Conservation (phyloP, 2,329 filamentous ascomycete genomes). For the Beauveria bassiana region DNA sequence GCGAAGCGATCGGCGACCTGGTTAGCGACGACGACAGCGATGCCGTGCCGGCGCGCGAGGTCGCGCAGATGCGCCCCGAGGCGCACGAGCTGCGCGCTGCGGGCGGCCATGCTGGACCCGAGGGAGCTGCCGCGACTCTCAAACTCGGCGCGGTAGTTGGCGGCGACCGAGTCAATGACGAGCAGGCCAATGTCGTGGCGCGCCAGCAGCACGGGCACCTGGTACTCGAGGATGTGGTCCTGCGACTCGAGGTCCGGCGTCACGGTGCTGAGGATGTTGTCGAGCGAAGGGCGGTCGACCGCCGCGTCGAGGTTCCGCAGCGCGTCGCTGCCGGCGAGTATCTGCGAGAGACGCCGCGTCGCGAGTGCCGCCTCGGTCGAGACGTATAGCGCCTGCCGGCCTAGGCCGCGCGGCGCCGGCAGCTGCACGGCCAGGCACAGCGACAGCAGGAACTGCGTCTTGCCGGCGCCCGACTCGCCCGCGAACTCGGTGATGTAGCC, state of each 20-base stretch:
- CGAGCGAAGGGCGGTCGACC: constrained; percentile 51
- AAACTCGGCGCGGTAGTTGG: constrained; percentile 92
- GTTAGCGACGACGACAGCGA: constrained; percentile 88
- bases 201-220: constrained; percentile 77
- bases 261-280: constrained; percentile 70
- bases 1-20: constrained; percentile 86
- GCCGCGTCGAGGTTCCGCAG: constrained; percentile 34
- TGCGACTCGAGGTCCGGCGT: constrained; percentile 89
- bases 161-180: constrained; percentile 84
- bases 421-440: constrained; percentile 82
- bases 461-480: constrained; percentile 88
- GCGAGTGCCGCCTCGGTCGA: constrained; percentile 84
- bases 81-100: constrained; percentile 68
- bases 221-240: constrained; percentile 88
- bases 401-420: constrained; percentile 61
- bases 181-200: constrained; percentile 73
- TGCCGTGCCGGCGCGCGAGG: constrained; percentile 63
- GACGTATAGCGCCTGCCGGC: constrained; percentile 77
- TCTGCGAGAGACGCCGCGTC: constrained; percentile 72
- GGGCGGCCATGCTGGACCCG: constrained; percentile 59
- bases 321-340: constrained; percentile 59
- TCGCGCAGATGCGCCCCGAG: constrained; percentile 69
- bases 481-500: constrained; percentile 83
- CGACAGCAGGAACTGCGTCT: constrained; percentile 86
- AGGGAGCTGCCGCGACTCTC: constrained; percentile 39